phyloP scores from a whole-genome alignment of 2,329 filamentous ascomycete genomes.

The Ceratocystis alfenasii region DNA sequence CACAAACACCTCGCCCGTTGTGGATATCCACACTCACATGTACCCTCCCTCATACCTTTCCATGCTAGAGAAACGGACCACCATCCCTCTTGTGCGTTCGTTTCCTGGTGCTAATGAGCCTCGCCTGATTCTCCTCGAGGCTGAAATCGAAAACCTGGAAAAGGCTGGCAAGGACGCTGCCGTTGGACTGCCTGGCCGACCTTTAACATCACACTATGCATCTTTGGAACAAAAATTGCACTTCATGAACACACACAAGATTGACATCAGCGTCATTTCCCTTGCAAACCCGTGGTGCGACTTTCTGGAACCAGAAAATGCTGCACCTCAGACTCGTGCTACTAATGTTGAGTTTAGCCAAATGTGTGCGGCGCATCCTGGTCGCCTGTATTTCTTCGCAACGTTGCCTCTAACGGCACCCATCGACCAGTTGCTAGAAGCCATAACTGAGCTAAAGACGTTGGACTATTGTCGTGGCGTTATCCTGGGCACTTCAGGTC shows the following conservation, averaged over 20 bases:
- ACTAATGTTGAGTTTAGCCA: conserved; percentile 69
- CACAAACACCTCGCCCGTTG: conserved; percentile 34
- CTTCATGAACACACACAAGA: conserved; percentile 78
- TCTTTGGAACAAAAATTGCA: conserved; percentile 66
- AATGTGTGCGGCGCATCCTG: conserved; percentile 55
- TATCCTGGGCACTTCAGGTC: conserved; percentile 73
- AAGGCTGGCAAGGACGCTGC: conserved; percentile 42
- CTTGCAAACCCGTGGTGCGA: conserved; percentile 92
- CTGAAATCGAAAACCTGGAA: conserved; percentile 37
- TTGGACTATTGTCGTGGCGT: conserved; percentile 68
- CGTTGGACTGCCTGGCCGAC: conserved; percentile 53
- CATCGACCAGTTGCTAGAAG: conserved; percentile 46
- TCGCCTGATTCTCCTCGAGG: conserved; percentile 53
- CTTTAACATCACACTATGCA: conserved; percentile 72
- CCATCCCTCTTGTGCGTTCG: conserved; percentile 59
- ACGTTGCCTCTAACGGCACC: conserved; percentile 65
- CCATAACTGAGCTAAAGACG: conserved; percentile 49
- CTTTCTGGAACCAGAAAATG: conserved; percentile 52
- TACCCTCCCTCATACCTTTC: conserved; percentile 53
- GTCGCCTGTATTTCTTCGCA: conserved; percentile 70
- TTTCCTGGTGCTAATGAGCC: conserved; percentile 47
- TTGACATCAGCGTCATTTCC: conserved; percentile 73
- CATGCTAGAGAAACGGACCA: conserved; percentile 46
- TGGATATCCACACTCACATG: conserved; percentile 60
- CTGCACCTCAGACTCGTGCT: conserved; percentile 39